Percentiles rank a stretch among this genome's conserved stretches.
phyloP scores from a whole-genome alignment of 2,329 filamentous ascomycete species.

The Fusarium tuaranense region DNA sequence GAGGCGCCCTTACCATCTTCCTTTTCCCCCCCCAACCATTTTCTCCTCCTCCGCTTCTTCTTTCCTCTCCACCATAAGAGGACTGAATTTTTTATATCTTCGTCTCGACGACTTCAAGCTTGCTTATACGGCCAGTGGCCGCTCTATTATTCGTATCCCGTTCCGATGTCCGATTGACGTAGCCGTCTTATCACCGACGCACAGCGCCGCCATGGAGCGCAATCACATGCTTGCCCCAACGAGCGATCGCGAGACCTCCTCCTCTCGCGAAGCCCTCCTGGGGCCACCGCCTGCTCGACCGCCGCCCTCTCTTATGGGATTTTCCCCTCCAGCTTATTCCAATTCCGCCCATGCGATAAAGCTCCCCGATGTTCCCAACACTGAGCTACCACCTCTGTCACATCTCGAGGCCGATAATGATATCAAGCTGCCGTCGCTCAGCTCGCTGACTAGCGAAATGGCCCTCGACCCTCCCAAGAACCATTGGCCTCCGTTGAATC shows the following conservation, averaged over 20 bases:
- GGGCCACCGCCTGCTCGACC: constrained; percentile 45
- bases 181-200: constrained; percentile 45
- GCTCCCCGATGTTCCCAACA: constrained; percentile 45
- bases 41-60: constrained; percentile 21
- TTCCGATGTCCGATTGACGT: constrained; percentile 43
- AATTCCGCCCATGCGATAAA: constrained; percentile 43
- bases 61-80: constrained; percentile 14
- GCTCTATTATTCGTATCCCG: constrained; percentile 23
- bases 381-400: constrained; percentile 39
- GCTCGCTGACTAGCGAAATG: constrained; percentile 49
- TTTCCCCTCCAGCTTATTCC: constrained; percentile 43
- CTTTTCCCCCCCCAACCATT: constrained; percentile 30
- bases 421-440: constrained; percentile 52
- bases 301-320: constrained; percentile 37
- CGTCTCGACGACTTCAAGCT: not conserved
- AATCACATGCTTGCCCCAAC: constrained; percentile 59
- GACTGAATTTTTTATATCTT: constrained; percentile 4
- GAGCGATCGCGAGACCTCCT: constrained; percentile 39
- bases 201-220: constrained; percentile 51
- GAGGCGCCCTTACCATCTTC: constrained; percentile 15
- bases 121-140: constrained; percentile 29
- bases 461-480: constrained; percentile 36
- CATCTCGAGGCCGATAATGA: constrained; percentile 43
- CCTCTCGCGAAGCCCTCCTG: constrained; percentile 40
- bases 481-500: constrained; percentile 62